Conservation (phyloP, 1,139 yeast genomes). For the Blastobotrys proliferans region DNA sequence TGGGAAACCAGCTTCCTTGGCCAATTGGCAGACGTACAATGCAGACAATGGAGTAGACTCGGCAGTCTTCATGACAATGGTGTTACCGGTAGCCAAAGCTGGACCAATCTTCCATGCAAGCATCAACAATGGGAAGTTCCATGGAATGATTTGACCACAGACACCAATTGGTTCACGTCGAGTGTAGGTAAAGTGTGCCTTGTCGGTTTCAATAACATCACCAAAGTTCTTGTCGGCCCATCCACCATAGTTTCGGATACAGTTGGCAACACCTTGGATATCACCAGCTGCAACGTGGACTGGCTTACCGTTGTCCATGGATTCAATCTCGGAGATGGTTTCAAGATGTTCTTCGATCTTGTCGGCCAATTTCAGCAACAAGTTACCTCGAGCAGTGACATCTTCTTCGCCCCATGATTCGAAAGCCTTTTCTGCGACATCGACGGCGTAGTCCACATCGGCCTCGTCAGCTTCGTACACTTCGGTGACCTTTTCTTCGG, state of each 20-base stretch:
- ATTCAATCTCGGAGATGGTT: constrained; percentile 60
- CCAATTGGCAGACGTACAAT: constrained; percentile 54
- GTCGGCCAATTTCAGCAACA: constrained; percentile 60
- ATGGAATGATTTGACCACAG: constrained; percentile 79
- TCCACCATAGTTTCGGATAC: constrained; percentile 69
- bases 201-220: constrained; percentile 60
- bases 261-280: constrained; percentile 50
- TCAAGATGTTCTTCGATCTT: constrained; percentile 56
- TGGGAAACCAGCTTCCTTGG: constrained; percentile 72
- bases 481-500: constrained; percentile 50
- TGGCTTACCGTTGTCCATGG: constrained; percentile 78
- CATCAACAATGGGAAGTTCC: constrained; percentile 87
- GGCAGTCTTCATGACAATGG: constrained; percentile 75
- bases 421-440: constrained; percentile 52
- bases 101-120: constrained; percentile 86
- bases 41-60: constrained; percentile 84
- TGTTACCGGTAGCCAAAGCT: constrained; percentile 77
- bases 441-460: constrained; percentile 56
- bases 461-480: constrained; percentile 52
- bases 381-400: constrained; percentile 52
- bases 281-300: constrained; percentile 52
- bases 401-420: constrained; percentile 46
- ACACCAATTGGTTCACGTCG: constrained; percentile 71
- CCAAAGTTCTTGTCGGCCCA: constrained; percentile 77
- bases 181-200: constrained; percentile 55